A percentile compares a stretch with the other conserved stretches of the same genome.
These are phyloP conservation scores for Komagataella kurtzmanii DNA, from an alignment of 805 yeast genomes.

Conservation along the genomic window DNA sequence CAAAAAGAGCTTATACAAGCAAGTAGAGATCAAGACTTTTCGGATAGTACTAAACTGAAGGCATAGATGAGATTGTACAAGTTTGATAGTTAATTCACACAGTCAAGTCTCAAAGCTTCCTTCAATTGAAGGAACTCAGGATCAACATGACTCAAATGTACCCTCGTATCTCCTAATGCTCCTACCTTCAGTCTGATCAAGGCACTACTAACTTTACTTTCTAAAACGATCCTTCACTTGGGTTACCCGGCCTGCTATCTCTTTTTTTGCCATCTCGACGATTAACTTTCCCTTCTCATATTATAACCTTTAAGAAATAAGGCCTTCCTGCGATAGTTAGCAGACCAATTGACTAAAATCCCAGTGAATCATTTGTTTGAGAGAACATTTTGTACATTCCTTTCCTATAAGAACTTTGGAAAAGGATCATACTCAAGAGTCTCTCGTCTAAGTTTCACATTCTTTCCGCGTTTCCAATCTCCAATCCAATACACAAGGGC, in stretches of 20 bases:
- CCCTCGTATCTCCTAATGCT: not conserved
- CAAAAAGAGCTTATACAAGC: not conserved
- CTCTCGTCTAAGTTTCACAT: not conserved
- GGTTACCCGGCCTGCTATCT: not conserved
- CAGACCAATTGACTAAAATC: not conserved
- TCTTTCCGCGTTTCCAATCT: not conserved
- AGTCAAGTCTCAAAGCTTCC: not conserved
- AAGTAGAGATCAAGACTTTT: not conserved
- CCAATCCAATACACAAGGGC: not conserved
- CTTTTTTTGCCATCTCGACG: not conserved
- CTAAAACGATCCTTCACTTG: not conserved
- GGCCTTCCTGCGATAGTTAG: not conserved
- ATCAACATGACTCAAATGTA: too few relatives aligned
- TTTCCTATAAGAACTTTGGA: not conserved
- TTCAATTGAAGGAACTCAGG: too few relatives aligned
- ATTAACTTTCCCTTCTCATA: not conserved
- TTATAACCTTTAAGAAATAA: not conserved
- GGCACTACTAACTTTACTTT: not conserved
- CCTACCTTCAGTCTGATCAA: not conserved
- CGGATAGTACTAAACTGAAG: not conserved
- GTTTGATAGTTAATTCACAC: too few relatives aligned
- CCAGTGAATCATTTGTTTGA: not conserved
- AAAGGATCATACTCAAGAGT: not conserved
- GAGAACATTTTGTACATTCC: not conserved
- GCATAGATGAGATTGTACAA: too few relatives aligned